A percentile compares a stretch with the other conserved stretches of the same genome.
phyloP scores from a whole-genome alignment of 768 basidiomycete species.

The Termitomyces sp. region DNA sequence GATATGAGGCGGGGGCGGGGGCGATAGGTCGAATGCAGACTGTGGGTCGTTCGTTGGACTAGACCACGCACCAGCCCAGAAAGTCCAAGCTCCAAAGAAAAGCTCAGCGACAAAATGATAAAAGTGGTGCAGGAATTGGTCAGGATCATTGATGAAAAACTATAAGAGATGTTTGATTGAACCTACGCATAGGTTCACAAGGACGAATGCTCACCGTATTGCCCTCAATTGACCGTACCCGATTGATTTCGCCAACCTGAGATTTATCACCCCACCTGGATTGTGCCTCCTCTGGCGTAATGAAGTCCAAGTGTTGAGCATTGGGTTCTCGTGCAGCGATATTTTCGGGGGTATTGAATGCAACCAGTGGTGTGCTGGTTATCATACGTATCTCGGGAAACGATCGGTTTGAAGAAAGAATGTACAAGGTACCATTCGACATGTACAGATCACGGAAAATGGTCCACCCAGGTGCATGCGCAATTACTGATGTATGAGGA shows the following conservation, averaged over 20 bases:
- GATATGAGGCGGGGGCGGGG: slow-evolving; percentile 41
- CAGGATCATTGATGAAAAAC: slow-evolving; percentile 63
- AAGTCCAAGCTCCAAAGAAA: slow-evolving; percentile 67
- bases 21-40: slow-evolving; percentile 7
- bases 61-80: slow-evolving; percentile 56
- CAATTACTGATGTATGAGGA: slow-evolving; percentile 49
- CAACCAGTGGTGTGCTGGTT: slow-evolving; percentile 60
- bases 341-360: slow-evolving; percentile 57
- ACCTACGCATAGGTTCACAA: neutral
- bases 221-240: slow-evolving; percentile 53
- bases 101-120: slow-evolving; percentile 87
- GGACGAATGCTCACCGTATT: slow-evolving; percentile 47
- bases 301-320: slow-evolving; percentile 50
- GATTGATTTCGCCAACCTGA: slow-evolving; percentile 24
- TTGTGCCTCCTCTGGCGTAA: slow-evolving; percentile 55
- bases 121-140: slow-evolving; percentile 79
- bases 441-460: slow-evolving; percentile 80
- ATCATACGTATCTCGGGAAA: slow-evolving; percentile 51
- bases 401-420: slow-evolving; percentile 39
- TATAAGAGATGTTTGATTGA: slow-evolving; percentile 13
- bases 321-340: slow-evolving; percentile 65
- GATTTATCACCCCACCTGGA: slow-evolving; percentile 45
- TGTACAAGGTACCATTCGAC: slow-evolving; percentile 74
- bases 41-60: slow-evolving; percentile 14
- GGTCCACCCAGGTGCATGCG: slow-evolving; percentile 82